Conservation (phyloP, 768 basidiomycete species). For the Suillus placidus region DNA sequence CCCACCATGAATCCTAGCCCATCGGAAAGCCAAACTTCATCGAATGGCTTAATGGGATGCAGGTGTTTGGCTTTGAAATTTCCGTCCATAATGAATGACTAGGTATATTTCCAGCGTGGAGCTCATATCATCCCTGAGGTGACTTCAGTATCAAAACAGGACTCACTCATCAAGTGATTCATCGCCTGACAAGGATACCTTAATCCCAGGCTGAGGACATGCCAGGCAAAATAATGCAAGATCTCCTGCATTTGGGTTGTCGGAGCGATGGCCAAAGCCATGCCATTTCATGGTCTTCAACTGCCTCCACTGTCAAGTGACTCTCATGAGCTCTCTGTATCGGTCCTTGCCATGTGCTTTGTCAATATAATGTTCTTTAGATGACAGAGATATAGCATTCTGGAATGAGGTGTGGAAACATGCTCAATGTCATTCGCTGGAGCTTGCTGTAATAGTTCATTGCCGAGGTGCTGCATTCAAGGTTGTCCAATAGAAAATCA, state of each 20-base stretch:
- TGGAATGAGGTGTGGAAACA: background rate
- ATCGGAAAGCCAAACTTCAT: slow-evolving; percentile 30
- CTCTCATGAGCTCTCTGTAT: background rate
- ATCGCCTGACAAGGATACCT: too few species aligned
- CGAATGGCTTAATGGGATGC: slow-evolving; percentile 23
- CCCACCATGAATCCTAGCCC: slow-evolving; percentile 32
- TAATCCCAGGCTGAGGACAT: too few species aligned
- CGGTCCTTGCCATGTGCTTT: background rate
- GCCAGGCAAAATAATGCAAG: too few species aligned
- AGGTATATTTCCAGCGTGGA: too few species aligned
- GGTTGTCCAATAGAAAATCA: slow-evolving; percentile 7
- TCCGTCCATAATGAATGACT: slow-evolving; percentile 10
- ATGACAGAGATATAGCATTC: background rate
- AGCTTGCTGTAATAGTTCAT: slow-evolving; percentile 8
- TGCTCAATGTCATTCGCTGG: background rate
- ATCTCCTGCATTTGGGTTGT: too few species aligned
- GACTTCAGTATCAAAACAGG: too few species aligned
- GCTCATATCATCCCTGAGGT: too few species aligned
- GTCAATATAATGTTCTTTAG: background rate
- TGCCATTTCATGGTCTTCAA: too few species aligned
- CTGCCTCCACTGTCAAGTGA: too few species aligned
- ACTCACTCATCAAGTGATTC: too few species aligned
- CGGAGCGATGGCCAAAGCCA: too few species aligned
- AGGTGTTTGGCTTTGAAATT: slow-evolving; percentile 17
- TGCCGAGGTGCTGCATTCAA: background rate